Conservation (phyloP, 73 alveolate species). For the Uronychia binucleata region DNA sequence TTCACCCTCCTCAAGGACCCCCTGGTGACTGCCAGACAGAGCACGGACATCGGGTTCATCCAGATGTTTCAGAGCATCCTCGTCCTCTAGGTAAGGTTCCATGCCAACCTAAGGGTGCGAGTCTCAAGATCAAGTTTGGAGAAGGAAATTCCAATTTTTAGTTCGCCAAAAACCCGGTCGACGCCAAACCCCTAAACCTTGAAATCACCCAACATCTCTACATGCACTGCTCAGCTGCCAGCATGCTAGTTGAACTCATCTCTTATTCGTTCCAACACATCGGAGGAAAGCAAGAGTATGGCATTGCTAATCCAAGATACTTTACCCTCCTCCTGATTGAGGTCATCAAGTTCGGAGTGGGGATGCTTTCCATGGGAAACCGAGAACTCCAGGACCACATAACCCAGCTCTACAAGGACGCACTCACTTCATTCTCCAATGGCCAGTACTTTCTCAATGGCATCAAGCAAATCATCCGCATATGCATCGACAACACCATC, state of each 20-base stretch:
- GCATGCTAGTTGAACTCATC: conserved; percentile 1
- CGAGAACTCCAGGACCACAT: background rate
- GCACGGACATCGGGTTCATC: background rate
- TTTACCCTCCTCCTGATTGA: background rate
- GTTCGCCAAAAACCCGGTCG: background rate
- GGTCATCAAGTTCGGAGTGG: conserved; percentile 5
- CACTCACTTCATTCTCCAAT: background rate
- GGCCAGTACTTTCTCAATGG: conserved; percentile 8
- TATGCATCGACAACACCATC: background rate
- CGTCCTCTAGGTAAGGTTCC: background rate
- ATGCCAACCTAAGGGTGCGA: too few relatives aligned
- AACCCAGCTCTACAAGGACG: background rate
- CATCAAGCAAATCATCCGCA: background rate
- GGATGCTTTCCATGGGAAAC: conserved; percentile 3
- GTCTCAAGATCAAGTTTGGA: background rate
- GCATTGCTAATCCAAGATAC: too few relatives aligned
- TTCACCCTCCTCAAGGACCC: background rate
- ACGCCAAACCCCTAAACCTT: background rate
- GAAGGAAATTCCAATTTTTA: background rate
- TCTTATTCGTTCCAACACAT: background rate
- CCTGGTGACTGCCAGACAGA: background rate
- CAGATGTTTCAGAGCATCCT: background rate
- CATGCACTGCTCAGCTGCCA: background rate
- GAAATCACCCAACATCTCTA: background rate
- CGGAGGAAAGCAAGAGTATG: conserved; percentile 3